These are phyloP conservation scores for Rhizoctonia solani DNA, from an alignment of 1,284 basidiomycete species.

Conservation along the genomic window DNA sequence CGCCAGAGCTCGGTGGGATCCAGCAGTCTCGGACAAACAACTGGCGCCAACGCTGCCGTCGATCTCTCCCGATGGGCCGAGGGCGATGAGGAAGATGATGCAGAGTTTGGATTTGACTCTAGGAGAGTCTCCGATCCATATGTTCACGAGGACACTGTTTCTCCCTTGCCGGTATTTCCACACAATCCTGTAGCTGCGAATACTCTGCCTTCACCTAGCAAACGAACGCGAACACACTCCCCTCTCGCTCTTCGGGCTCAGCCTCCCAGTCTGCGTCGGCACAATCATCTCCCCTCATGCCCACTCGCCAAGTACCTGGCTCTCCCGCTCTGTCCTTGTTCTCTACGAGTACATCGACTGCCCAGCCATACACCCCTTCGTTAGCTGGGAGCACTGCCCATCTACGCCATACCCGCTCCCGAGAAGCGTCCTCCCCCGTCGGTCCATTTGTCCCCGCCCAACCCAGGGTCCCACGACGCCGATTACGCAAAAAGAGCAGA, in stretches of 20 bases:
- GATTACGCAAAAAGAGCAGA: conserved; percentile 30
- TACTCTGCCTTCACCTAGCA: conserved; percentile 9
- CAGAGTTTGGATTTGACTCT: conserved; percentile 20
- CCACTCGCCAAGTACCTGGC: conserved; percentile 23
- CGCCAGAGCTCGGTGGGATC: conserved; percentile 27
- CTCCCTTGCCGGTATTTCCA: conserved; percentile 22
- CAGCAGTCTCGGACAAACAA: conserved; percentile 12
- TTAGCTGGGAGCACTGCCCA: conserved; percentile 22
- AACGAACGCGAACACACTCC: conserved; percentile 9
- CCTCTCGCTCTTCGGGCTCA: conserved; percentile 25
- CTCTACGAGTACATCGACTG: conserved; percentile 26
- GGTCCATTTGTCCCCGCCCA: conserved; percentile 25
- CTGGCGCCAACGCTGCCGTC: not conserved
- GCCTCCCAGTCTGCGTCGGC: conserved; percentile 8
- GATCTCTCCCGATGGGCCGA: conserved; percentile 28
- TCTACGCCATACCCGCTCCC: conserved; percentile 18
- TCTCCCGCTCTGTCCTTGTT: conserved; percentile 25
- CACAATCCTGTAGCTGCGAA: not conserved
- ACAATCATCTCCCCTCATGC: conserved; percentile 19
- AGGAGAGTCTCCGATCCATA: not conserved
- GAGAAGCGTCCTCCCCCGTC: not conserved
- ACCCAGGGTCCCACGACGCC: conserved; percentile 10
- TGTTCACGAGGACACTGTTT: conserved; percentile 12
- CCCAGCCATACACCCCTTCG: conserved; percentile 23
- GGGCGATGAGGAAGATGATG: conserved; percentile 14